Base-by-base conservation (phyloP, 1,284 basidiomycete species). In the Fistulina hepatica region DNA sequence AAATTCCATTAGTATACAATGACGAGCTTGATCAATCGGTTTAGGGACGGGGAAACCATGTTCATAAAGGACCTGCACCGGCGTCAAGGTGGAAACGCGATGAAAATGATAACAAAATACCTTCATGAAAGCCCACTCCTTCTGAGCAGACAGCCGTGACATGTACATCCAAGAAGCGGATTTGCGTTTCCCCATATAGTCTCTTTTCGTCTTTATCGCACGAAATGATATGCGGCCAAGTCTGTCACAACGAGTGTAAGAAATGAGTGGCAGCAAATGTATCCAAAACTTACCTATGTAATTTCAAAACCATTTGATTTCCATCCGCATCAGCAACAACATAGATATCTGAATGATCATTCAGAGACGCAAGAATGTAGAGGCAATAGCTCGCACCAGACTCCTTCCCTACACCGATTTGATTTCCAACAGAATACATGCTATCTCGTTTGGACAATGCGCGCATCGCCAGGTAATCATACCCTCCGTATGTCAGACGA, bases 141-240 rank as follows among this genome's bases (percentile, higher is more conserved):
- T 97, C 62, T 94, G 82, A 5, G 94, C 94, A 8, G 92, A 84
- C 33, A 99, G 63, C 20, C 94, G 76, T 37, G 90, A 94, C 89
- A 99, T 92, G 63, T 97, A 98, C 93, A 98, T 97, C 94, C 94
- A 99, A 21, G 89, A 94, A 0, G 93, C 93, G 23, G 84, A 90
- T 61, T 91, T 91, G 25, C 94, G 75, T 58, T 94, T 95, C 21
- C 92, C 90, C 48, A 98, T 69, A 59, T 98, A 99, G 57, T 99
- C 95, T 46, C 94, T 73, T 58, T 98, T 98, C 50, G 83, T 76
- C 62, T 98, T 99, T 64, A 99, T 93, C 0, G 90, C 81, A 36
- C 94, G 80, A 64, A 99, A 99, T 0, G 92, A 97, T 52, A 97
- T 81, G 28, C 94, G 82, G 19, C 94, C 94, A 22, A 99, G 73